These are phyloP conservation scores for Fusarium robinianum DNA, from an alignment of 2,329 filamentous ascomycete species.

Conservation along the genomic window DNA sequence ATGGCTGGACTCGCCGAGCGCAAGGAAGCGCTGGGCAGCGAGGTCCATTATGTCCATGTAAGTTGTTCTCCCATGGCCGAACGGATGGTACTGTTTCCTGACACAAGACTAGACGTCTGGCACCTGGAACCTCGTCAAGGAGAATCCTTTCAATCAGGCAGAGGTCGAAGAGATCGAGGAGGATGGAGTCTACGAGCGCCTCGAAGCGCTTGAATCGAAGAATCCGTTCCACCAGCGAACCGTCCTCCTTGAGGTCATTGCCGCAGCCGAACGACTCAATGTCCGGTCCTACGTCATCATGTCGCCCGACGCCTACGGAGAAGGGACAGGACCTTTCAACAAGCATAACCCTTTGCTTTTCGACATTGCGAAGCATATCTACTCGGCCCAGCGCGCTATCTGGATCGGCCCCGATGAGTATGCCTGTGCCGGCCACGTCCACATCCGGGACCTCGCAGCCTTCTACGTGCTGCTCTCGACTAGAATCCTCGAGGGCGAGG, in stretches of 20 bases:
- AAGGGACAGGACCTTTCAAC: constrained; percentile 1
- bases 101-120: constrained; percentile 8
- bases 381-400: too few species aligned
- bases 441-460: constrained; percentile 8
- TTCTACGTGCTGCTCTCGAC: constrained; percentile 11
- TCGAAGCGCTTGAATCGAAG: background rate
- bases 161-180: background rate
- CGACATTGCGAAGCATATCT: background rate
- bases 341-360: background rate
- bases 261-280: background rate
- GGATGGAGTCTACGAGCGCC: background rate
- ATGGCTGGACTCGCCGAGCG: constrained; percentile 3
- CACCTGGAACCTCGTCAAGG: constrained; percentile 13
- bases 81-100: background rate
- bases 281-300: constrained; percentile 9
- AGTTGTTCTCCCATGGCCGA: background rate
- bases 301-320: constrained; percentile 8
- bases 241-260: constrained; percentile 5
- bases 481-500: background rate
- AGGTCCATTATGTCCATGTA: constrained; percentile 15
- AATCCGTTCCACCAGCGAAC: background rate
- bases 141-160: background rate
- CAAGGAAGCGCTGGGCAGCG: background rate
- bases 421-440: constrained; percentile 4
- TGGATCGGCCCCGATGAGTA: too few species aligned